These are phyloP conservation scores for Trichoderma asperellum DNA, from an alignment of 2,329 filamentous ascomycete species.

Conservation along the genomic window DNA sequence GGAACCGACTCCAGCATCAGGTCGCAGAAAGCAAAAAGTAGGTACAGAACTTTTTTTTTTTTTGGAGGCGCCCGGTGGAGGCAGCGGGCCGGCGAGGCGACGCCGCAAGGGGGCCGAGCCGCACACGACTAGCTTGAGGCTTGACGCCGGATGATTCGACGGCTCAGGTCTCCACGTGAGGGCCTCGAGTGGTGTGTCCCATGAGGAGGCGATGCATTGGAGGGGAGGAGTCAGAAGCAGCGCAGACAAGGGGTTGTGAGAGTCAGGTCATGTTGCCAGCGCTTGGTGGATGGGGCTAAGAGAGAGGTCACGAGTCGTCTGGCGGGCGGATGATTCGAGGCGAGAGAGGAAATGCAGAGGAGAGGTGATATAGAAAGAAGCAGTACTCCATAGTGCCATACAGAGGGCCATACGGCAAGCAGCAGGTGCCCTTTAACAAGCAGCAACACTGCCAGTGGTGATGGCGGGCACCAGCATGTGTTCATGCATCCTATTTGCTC, in stretches of 20 bases:
- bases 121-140: not conserved
- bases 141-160: conserved; percentile 10
- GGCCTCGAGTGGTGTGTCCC: conserved; percentile 12
- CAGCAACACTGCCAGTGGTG: not conserved
- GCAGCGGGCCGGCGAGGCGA: conserved; percentile 19
- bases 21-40: not conserved
- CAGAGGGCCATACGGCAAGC: too few relatives aligned
- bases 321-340: conserved; percentile 21
- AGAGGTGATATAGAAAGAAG: not conserved
- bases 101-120: conserved; percentile 27
- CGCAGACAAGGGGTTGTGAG: conserved; percentile 1
- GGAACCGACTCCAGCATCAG: not conserved
- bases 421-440: not conserved
- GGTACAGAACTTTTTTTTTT: not conserved
- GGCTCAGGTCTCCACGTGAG: conserved; percentile 14
- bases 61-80: conserved; percentile 20
- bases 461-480: not conserved
- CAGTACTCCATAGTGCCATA: not conserved
- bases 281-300: conserved; percentile 3
- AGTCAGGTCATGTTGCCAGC: conserved; percentile 25
- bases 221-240: conserved; percentile 15
- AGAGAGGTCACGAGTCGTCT: conserved; percentile 21
- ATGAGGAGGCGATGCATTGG: conserved; percentile 24
- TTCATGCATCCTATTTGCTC: conserved; percentile 15
- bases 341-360: not conserved